Base-by-base conservation (phyloP, 495 filamentous ascomycete species). In the Jackrogersella multiformis region DNA sequence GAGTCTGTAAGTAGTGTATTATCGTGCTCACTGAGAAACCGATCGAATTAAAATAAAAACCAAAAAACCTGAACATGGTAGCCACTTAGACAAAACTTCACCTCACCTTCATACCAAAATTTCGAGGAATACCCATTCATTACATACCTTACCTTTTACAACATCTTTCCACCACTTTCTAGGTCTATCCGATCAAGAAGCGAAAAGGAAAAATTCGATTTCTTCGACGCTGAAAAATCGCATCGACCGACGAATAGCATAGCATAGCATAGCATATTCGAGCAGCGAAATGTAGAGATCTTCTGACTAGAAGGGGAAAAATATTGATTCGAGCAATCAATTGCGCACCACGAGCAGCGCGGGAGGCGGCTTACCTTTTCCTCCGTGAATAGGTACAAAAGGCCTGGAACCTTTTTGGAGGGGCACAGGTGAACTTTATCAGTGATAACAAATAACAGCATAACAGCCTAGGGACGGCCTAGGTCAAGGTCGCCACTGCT, bases 401-500 rank as follows among this genome's bases (percentile, higher is more conserved):
- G n/a, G 13, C 42, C 18, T 46, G 13, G 7, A 46, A 13, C 10
- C 45, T n/a, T n/a, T n/a, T 23, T 28, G 23, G 16, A 49, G 24
- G 4, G 24, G 7, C 5, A 36, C 26, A n/a, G 23, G 39, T 23
- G 28, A 42, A 34, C 24, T 42, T 45, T 61, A 65, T 65, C 55
- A 36, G 36, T 45, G 62, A 65, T 57, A 56, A 56, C 39, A 45
- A 60, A 48, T n/a, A n/a, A n/a, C n/a, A n/a, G n/a, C n/a, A n/a
- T n/a, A n/a, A n/a, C n/a, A n/a, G n/a, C n/a, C n/a, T n/a, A n/a
- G n/a, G n/a, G n/a, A n/a, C n/a, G n/a, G n/a, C n/a, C n/a, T n/a
- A n/a, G n/a, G n/a, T n/a, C n/a, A n/a, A n/a, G n/a, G n/a, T 35
- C 23, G 46, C 44, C 55, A 60, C 46, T 45, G n/a, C 48, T n/a